Base-by-base conservation (phyloP, 2,329 filamentous ascomycete species). In the Aspergillus bombycis region DNA sequence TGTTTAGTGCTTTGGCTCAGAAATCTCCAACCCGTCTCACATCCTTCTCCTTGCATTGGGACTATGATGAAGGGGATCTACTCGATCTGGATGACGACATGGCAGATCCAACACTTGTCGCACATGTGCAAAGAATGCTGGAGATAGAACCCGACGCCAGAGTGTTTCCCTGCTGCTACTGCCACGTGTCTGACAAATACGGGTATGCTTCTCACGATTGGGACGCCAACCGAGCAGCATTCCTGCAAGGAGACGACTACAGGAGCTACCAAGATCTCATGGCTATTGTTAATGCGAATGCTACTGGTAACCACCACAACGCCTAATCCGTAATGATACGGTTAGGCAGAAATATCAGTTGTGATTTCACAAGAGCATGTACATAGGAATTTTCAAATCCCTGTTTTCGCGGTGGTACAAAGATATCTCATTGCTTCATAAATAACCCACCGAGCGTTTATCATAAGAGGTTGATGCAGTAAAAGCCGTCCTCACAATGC, bases 311-410 rank as follows among this genome's bases (percentile, higher is more conserved):
- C 8, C 2, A 3, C 19, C 14, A n/a, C 2, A 4, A 2, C 19
- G 4, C 1, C 7, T 41, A n/a, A 41, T 3, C 36, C 7, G 0
- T 4, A 41, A n/a, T 10, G 3, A 0, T 41, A 19, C 8, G 3
- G 16, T 41, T 19, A 8, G 1, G 16, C 8, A n/a, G 38, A 41
- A 10, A 16, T 36, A 16, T 36, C 2, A 16, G 16, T 5, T 6
- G 6, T 7, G 6, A 6, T 36, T 36, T 16, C 34, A 16, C 5
- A 0, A 12, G 6, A 36, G 14, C 14, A 36, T 16, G 34, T 36
- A 36, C 12, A 36, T 36, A 36, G 34, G 2, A 36, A 16, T 6
- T 16, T 7, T 36, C 2, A 36, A 36, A 6, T 16, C 7, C 6
- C 14, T 16, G 5, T 16, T 3, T 12, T 14, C 16, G 16, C 2